Base-by-base conservation (phyloP, 2,329 filamentous ascomycete genomes). In the Pleoardoris graminearum region DNA sequence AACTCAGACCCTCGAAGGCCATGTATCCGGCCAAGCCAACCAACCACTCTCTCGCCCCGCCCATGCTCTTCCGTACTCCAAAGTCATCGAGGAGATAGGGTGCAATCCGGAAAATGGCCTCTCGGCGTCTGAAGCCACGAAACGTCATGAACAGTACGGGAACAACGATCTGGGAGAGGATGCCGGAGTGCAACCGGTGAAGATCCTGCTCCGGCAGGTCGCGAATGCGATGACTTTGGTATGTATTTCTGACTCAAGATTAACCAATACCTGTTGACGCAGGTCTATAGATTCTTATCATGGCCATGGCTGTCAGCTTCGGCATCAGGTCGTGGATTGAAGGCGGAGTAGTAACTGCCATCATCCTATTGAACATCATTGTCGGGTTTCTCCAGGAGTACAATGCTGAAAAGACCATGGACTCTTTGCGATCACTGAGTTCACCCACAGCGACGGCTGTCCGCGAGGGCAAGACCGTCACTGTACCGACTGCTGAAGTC, bases 221-320 rank as follows among this genome's bases (percentile, higher is more conserved):
- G 83, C 85, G 67, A 91, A 91, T 77, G 88, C 88, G 52, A 90
- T 91, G 88, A 88, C 88, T 59, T 69, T 89, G 70, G 86, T 86
- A 68, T 62, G 39, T 21, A 36, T 10, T 16, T 14, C 12, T 47
- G 22, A 16, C 12, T 11, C 36, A 10, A 12, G 17, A 27, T 3
- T 7, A 10, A 30, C 14, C 12, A 14, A 39, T 19, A 7, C 7
- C 19, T 16, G 14, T 33, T 37, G 32, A 41, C 33, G 35, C 33
- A 17, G 5, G 11, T 17, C 7, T 12, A 11, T 17, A 70, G 66
- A 60, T 77, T 5, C 68, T 79, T n/a, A 75, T 79, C 30, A 62
- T 79, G 50, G 77, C 75, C 27, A 79, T 79, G 77, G 75, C 70
- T 19, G 76, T 79, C 39, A 77, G 75, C 42, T 79, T 78, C 55